phyloP scores from a whole-genome alignment of 257 asterid species.

The Solanum sejunctum region DNA sequence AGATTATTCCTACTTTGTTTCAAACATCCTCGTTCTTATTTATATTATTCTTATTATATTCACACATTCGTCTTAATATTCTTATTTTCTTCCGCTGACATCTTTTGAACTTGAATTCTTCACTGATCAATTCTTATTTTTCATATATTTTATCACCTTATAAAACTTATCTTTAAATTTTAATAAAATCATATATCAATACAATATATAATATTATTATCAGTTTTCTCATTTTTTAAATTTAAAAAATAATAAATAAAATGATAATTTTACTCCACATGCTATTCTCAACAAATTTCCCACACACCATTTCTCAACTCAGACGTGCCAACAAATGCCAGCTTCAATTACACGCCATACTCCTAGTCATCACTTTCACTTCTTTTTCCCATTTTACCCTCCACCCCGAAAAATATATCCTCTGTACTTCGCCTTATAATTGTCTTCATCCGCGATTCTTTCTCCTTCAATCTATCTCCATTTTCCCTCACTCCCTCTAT shows the following conservation, averaged over 20 bases:
- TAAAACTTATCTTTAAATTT: no score
- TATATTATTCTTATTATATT: rapidly evolving
- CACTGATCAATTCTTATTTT: not conserved
- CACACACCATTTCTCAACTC: not conserved
- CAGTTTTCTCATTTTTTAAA: rapidly evolving
- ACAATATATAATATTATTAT: not conserved
- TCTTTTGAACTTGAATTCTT: not conserved
- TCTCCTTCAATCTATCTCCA: not conserved
- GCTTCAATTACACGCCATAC: not conserved
- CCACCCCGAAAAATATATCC: not conserved
- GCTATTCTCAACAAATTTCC: not conserved
- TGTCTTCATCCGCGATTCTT: not conserved
- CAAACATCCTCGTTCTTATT: not conserved
- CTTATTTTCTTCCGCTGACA: not conserved
- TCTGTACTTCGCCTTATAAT: not conserved
- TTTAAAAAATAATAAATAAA: not conserved
- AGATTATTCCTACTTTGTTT: not conserved
- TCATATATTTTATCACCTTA: no score
- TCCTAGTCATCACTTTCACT: not conserved
- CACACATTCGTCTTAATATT: not conserved
- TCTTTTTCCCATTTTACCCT: not conserved
- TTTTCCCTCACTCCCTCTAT: not conserved
- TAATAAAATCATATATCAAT: not conserved
- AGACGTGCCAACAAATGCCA: not conserved
- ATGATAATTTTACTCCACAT: not conserved